Conservation (phyloP, 2,329 filamentous ascomycete species). For the Penicillium sp. region DNA sequence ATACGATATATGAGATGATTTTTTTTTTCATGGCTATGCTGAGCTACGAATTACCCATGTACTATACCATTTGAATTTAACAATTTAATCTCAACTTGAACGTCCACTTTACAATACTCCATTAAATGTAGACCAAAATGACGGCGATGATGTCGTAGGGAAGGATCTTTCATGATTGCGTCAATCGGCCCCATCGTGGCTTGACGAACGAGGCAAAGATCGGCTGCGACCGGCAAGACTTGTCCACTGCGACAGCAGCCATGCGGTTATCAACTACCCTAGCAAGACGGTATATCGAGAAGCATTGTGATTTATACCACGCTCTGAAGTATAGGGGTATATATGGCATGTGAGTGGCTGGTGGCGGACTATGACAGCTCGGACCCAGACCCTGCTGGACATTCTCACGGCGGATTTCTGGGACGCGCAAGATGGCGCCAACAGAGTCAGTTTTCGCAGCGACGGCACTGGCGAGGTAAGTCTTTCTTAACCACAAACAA, state of each 20-base stretch:
- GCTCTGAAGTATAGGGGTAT: background rate
- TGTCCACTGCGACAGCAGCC: background rate
- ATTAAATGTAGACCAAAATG: too few relatives aligned
- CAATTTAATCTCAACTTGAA: too few relatives aligned
- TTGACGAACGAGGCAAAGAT: conserved; percentile 1
- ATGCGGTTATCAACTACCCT: background rate
- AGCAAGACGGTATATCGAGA: background rate
- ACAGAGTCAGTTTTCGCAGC: background rate
- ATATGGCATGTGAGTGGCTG: background rate
- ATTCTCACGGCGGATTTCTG: conserved; percentile 1
- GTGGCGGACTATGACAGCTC: background rate
- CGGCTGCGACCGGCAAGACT: background rate
- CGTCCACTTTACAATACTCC: too few relatives aligned
- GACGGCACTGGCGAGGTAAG: conserved; percentile 1
- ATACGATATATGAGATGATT: too few relatives aligned
- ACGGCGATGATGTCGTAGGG: too few relatives aligned
- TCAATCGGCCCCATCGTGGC: conserved; percentile 1
- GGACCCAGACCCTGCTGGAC: background rate
- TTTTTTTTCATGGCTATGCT: too few relatives aligned
- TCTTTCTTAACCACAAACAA: background rate
- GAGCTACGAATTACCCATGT: too few relatives aligned
- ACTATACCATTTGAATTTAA: too few relatives aligned
- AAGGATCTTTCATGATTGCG: too few relatives aligned
- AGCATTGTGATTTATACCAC: background rate
- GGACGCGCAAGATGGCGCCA: background rate